A percentile compares a stretch with the other conserved stretches of the same genome.
These are phyloP conservation scores for Arabidopsis suecica DNA, from an alignment of 345 rosid species.

Conservation along the genomic window DNA sequence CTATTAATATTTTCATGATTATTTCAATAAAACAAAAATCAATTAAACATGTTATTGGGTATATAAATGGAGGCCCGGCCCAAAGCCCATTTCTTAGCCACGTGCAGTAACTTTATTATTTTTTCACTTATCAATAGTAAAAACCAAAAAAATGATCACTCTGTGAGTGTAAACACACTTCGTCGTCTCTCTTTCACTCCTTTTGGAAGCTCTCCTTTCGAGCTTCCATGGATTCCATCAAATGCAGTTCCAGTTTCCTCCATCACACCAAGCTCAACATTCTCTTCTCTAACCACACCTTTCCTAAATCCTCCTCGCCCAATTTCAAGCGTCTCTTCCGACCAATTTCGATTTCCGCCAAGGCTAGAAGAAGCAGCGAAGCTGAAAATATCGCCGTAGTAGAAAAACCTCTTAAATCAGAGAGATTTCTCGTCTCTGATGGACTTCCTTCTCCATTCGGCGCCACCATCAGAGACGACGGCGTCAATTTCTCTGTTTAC, in stretches of 20 bases:
- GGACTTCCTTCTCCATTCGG: slow-evolving; percentile 84
- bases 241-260: slow-evolving; percentile 36
- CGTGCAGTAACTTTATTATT: background rate
- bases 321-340: slow-evolving; percentile 24
- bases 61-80: background rate
- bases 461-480: slow-evolving; percentile 67
- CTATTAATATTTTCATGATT: no score
- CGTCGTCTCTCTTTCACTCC: slow-evolving; percentile 15
- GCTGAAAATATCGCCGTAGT: slow-evolving; percentile 56
- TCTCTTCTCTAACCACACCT: slow-evolving; percentile 24
- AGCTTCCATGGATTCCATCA: slow-evolving; percentile 44
- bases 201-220: background rate
- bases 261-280: slow-evolving; percentile 18
- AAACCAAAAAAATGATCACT: slow-evolving; percentile 27
- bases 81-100: background rate
- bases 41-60: background rate
- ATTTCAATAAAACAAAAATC: no score
- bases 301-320: background rate
- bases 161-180: slow-evolving; percentile 28
- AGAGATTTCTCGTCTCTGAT: slow-evolving; percentile 51
- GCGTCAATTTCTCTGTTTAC: slow-evolving; percentile 84
- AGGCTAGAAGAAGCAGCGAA: slow-evolving; percentile 44
- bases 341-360: slow-evolving; percentile 41
- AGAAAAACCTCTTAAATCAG: slow-evolving; percentile 53
- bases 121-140: background rate